A percentile compares a stretch with the other conserved stretches of the same genome.
phyloP scores from a whole-genome alignment of 2,329 filamentous ascomycete genomes.

The Lasiodiplodia gonubiensis region DNA sequence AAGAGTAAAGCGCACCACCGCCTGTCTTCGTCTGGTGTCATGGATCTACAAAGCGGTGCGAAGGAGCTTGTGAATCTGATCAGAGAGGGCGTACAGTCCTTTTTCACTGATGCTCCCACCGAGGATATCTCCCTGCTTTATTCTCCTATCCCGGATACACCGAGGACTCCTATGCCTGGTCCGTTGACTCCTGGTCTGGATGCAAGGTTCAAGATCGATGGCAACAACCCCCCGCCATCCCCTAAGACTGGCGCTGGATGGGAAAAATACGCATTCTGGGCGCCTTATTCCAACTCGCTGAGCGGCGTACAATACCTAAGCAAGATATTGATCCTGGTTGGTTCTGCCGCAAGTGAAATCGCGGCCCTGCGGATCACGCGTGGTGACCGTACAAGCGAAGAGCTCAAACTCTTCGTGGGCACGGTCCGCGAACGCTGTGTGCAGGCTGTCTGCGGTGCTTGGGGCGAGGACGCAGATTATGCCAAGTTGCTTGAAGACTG shows the following conservation, averaged over 20 bases:
- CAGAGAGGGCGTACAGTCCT: constrained; percentile 76
- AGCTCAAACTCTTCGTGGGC: constrained; percentile 76
- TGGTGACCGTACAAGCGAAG: constrained; percentile 67
- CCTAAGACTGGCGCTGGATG: constrained; percentile 77
- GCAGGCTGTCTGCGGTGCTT: constrained; percentile 83
- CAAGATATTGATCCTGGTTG: constrained; percentile 79
- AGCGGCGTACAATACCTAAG: constrained; percentile 91
- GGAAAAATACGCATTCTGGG: constrained; percentile 97
- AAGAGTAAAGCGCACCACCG: constrained; percentile 82
- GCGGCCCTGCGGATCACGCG: constrained; percentile 73
- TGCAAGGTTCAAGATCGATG: constrained; percentile 80
- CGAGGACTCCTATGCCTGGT: constrained; percentile 61
- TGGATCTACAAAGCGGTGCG: constrained; percentile 75
- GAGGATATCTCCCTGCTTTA: constrained; percentile 89
- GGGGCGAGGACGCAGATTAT: constrained; percentile 92
- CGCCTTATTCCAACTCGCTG: constrained; percentile 87
- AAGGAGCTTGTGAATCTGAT: constrained; percentile 84
- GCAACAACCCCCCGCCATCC: constrained; percentile 78
- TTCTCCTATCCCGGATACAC: constrained; percentile 76
- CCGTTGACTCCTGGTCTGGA: constrained; percentile 67
- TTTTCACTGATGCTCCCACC: constrained; percentile 86
- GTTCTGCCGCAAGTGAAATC: constrained; percentile 87
- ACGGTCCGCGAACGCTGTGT: constrained; percentile 83
- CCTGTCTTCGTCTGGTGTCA: constrained; percentile 72
- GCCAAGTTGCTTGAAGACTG: constrained; percentile 94